Evolutionary conservation across 2,329 filamentous ascomycete genomes (phyloP).

Genomic region (Nothophaeocryptopus gaeumannii): DNA sequence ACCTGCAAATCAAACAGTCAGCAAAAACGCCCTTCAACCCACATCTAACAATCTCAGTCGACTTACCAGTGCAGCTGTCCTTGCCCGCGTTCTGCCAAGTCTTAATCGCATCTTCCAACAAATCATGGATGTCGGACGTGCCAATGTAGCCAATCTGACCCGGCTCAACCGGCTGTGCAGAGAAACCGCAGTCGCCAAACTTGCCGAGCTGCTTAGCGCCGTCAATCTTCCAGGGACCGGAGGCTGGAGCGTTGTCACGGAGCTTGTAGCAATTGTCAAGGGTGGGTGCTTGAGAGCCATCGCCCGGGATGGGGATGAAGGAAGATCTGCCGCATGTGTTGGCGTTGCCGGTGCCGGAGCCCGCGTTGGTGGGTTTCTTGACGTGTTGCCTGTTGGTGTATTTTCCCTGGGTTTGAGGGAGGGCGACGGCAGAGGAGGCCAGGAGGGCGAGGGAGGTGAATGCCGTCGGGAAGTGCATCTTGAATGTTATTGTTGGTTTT

Average conservation of each 20-base stretch:
- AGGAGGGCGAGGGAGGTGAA: background rate
- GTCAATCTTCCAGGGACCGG: background rate
- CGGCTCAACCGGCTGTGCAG: background rate
- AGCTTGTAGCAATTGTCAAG: constrained; percentile 7
- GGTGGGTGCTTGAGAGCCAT: background rate
- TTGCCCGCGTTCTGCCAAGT: background rate
- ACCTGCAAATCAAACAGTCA: background rate
- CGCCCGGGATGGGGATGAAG: background rate
- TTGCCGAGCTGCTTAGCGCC: background rate
- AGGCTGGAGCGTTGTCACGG: constrained; percentile 1
- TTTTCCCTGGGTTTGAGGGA: background rate
- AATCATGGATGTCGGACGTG: constrained; percentile 2
- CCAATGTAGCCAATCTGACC: background rate
- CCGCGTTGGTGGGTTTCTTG: background rate
- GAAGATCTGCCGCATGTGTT: constrained; percentile 4
- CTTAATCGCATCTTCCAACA: constrained; percentile 1
- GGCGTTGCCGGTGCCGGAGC: background rate
- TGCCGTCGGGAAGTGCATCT: constrained; percentile 1
- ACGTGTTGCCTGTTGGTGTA: background rate
- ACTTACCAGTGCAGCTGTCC: too few species aligned
- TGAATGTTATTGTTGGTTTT: background rate
- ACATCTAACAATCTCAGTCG: too few species aligned
- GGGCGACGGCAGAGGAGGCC: background rate
- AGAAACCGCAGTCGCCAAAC: constrained; percentile 2
- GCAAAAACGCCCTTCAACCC: too few species aligned